Evolutionary conservation across 2,329 filamentous ascomycete species (phyloP).

Genomic region (Aspergillus alliaceus): DNA sequence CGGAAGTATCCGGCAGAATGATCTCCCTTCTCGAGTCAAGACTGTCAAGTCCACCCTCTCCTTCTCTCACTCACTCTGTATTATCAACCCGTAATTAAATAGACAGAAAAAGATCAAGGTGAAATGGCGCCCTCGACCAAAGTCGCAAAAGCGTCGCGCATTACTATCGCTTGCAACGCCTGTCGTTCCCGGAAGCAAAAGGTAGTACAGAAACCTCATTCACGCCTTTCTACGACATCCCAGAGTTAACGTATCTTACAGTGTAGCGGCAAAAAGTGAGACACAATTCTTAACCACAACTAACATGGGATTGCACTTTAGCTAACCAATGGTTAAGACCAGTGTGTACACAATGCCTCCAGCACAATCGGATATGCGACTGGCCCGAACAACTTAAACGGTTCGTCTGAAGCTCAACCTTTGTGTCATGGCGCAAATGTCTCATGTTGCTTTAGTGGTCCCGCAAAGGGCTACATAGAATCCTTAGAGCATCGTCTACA

Average conservation of each 20-base stretch:
- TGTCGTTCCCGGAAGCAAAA: constrained; percentile 46
- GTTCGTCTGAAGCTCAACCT: constrained; percentile 19
- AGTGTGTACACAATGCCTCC: constrained; percentile 36
- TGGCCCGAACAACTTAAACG: constrained; percentile 42
- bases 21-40: too few species aligned
- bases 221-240: background rate
- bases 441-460: constrained; percentile 34
- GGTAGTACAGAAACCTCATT: too few species aligned
- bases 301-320: background rate
- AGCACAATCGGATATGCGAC: constrained; percentile 33
- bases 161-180: constrained; percentile 42
- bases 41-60: too few species aligned
- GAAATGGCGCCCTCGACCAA: constrained; percentile 7
- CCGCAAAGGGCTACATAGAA: constrained; percentile 50
- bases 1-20: too few species aligned
- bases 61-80: too few species aligned
- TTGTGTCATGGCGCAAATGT: background rate
- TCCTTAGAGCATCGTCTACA: constrained; percentile 44
- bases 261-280: constrained; percentile 43
- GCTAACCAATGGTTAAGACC: constrained; percentile 25
- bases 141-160: constrained; percentile 33
- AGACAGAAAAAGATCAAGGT: background rate
- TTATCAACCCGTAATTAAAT: too few species aligned
- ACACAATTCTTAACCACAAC: background rate
- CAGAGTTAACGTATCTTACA: constrained; percentile 14